Evolutionary conservation across 2,329 filamentous ascomycete species (phyloP).

Genomic region (Hypoxylon sp.): DNA sequence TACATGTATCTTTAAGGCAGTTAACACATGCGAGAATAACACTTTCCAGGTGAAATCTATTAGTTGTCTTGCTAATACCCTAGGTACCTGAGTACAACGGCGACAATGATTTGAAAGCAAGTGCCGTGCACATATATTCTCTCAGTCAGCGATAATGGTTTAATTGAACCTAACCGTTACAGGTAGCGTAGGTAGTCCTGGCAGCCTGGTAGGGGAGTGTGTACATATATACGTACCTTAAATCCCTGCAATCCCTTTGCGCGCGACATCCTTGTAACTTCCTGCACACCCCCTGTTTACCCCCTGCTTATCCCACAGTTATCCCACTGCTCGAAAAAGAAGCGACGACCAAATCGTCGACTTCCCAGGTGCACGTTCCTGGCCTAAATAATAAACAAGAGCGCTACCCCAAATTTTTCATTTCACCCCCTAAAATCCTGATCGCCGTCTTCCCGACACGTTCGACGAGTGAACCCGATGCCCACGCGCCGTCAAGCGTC

Average conservation of each 20-base stretch:
- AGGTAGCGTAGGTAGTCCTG: conserved; percentile 28
- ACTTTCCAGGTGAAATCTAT: background rate
- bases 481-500: conserved; percentile 37
- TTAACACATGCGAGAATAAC: conserved; percentile 7
- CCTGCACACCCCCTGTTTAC: conserved; percentile 14
- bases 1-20: conserved; percentile 1
- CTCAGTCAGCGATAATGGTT: conserved; percentile 54
- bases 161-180: conserved; percentile 55
- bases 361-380: conserved; percentile 43
- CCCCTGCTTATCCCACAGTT: conserved; percentile 40
- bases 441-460: conserved; percentile 36
- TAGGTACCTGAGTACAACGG: conserved; percentile 9
- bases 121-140: conserved; percentile 20
- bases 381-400: conserved; percentile 45
- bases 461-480: conserved; percentile 31
- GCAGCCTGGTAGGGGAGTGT: conserved; percentile 35
- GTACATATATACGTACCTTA: background rate
- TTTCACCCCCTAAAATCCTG: conserved; percentile 44
- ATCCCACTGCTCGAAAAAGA: conserved; percentile 30
- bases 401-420: conserved; percentile 46
- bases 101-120: background rate
- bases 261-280: conserved; percentile 34
- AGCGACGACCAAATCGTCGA: conserved; percentile 36
- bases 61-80: background rate
- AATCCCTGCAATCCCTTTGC: conserved; percentile 34